Base-by-base conservation (phyloP, 2,329 filamentous ascomycete genomes). In the Xylariales sp. region DNA sequence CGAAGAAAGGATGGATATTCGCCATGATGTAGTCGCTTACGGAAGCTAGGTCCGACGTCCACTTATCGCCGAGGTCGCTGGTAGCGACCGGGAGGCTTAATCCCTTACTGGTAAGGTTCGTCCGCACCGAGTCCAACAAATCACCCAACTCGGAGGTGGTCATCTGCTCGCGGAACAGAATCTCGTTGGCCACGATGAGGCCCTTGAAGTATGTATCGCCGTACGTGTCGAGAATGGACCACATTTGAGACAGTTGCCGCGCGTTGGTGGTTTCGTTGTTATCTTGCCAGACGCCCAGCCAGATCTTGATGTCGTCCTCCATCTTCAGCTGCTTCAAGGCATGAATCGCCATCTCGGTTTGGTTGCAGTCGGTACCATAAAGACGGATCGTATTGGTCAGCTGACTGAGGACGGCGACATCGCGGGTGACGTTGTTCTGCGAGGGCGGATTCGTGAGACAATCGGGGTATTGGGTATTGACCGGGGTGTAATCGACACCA, bases 331-430 rank as follows among this genome's bases (percentile, higher is more conserved):
- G 75, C 43, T 86, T 73, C 52, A 97, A 84, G 15, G 90, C 83
- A 54, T 93, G 83, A 7, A 97, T 70, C 1, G 94, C 79, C 86
- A 97, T 93, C 62, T 95, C 79, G 0, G 91, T 97, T 65, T 97
- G 91, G 64, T 96, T 96, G 74, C 91, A 97, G 66, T 97, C 91
- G 10, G 88, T 97, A 37, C 91, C 91, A 60, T 97, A 97, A 1
- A 96, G 73, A 6, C 91, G 84, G 35, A 97, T 78, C 3, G 82
- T 83, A 59, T 95, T 90, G 45, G 89, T 95, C 31, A 97, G 72
- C 60, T 95, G 89, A 10, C 86, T 89, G 38, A 97, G 79, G 8
- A 96, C 83, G 1, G 93, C 91, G 44, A 96, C 70, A 59, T 97
- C 91, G 40, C 88, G 81, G 1, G 93, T 97, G 50, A 97, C 74